A percentile compares a stretch with the other conserved stretches of the same genome.
Conservation (phyloP, 169 alveolate species). For the Plasmodium yoelii region DNA sequence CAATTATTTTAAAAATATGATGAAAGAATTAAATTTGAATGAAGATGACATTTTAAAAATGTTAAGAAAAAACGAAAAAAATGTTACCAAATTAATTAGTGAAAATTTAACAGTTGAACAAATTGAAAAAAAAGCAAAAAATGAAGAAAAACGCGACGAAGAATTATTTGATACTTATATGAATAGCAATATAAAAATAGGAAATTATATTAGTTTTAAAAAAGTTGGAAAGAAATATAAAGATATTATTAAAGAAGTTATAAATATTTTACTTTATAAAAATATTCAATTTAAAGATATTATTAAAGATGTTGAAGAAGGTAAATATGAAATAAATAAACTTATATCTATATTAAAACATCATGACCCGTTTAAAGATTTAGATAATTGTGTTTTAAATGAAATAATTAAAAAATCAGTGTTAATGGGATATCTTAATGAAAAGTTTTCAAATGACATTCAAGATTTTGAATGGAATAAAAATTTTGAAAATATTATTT, state of each 20-base stretch:
- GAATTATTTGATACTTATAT: conserved; percentile 51
- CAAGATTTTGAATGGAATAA: conserved; percentile 55
- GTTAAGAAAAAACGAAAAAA: conserved; percentile 42
- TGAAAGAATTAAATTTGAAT: conserved; percentile 48
- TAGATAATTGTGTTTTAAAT: conserved; percentile 13
- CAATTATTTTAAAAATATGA: conserved; percentile 40
- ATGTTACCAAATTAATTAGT: conserved; percentile 55
- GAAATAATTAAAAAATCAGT: conserved; percentile 61
- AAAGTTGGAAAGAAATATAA: conserved; percentile 70
- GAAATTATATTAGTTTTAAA: conserved; percentile 54
- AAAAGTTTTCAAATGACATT: conserved; percentile 49
- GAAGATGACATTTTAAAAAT: conserved; percentile 46
- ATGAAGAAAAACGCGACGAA: conserved; percentile 54
- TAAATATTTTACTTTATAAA: conserved; percentile 22
- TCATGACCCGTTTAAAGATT: conserved; percentile 24
- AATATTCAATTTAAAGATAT: conserved; percentile 22
- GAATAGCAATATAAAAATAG: conserved; percentile 33
- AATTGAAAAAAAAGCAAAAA: conserved; percentile 58
- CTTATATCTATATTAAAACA: conserved; percentile 10
- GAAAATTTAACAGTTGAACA: conserved; percentile 57
- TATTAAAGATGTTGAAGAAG: conserved; percentile 39
- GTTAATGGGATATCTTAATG: conserved; percentile 57
- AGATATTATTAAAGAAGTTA: conserved; percentile 54
- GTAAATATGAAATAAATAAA: conserved; percentile 15
- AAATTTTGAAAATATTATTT: conserved; percentile 29